A percentile compares a stretch with the other conserved stretches of the same genome.
Conservation (phyloP, 2,329 filamentous ascomycete species). For the Fusarium subglutinans region DNA sequence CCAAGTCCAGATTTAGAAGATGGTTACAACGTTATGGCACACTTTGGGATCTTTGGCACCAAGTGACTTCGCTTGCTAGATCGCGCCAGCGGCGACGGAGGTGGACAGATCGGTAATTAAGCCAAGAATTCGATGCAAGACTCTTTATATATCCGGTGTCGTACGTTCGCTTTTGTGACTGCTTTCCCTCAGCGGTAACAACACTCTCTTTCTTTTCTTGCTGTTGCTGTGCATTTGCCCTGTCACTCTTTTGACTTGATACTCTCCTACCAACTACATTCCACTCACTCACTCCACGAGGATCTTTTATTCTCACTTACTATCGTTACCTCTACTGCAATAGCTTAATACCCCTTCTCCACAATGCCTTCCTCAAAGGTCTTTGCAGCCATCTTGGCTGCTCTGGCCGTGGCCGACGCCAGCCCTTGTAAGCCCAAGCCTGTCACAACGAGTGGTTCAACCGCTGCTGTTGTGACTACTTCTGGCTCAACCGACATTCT, state of each 20-base stretch:
- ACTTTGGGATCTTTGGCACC: neutral
- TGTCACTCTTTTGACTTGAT: slow-evolving; percentile 29
- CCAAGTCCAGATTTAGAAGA: slow-evolving; percentile 10
- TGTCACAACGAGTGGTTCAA: slow-evolving; percentile 14
- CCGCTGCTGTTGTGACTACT: slow-evolving; percentile 8
- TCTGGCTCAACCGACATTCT: slow-evolving; percentile 11
- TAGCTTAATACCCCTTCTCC: slow-evolving; percentile 1
- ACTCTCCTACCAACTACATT: slow-evolving; percentile 4
- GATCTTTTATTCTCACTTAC: slow-evolving; percentile 2
- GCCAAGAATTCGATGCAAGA: neutral
- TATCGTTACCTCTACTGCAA: slow-evolving; percentile 15
- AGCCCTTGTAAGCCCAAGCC: slow-evolving; percentile 30
- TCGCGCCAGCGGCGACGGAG: slow-evolving; percentile 3
- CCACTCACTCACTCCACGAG: slow-evolving; percentile 13
- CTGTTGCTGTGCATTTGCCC: slow-evolving; percentile 22
- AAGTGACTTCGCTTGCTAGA: neutral
- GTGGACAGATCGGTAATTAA: slow-evolving; percentile 13
- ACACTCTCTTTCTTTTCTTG: slow-evolving; percentile 21
- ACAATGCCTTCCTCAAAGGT: slow-evolving; percentile 33
- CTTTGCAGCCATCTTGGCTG: slow-evolving; percentile 32
- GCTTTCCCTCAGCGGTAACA: slow-evolving; percentile 15
- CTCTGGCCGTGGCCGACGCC: slow-evolving; percentile 25
- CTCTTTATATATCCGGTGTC: slow-evolving; percentile 17
- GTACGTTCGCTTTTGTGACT: neutral
- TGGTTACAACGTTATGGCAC: neutral